Base-by-base conservation (phyloP, 129 eudicot genomes). In the Lactuca sativa region DNA sequence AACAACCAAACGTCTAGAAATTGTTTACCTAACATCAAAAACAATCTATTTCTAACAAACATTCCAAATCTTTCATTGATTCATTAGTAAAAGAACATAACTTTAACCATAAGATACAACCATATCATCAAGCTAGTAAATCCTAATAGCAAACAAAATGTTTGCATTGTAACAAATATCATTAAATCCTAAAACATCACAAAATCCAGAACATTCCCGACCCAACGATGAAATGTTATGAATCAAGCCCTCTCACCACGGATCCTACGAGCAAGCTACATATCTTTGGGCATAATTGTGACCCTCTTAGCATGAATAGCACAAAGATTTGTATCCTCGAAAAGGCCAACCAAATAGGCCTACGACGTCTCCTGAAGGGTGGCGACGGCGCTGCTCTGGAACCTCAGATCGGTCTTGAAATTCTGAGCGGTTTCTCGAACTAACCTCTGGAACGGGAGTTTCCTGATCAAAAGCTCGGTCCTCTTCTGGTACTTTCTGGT, bases 231-330 rank as follows among this genome's bases (percentile, higher is more conserved):
- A 0, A 59, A 11, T 5, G 1, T 1, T 56, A 21, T 0, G 11
- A 25, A 9, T 56, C 69, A 36, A 36, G 38, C 38, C 38, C 38
- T 36, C 38, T 36, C 38, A 36, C 38, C 38, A 36, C 38, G 38
- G 6, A 79, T 79, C 60, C 83, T 79, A 64, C 83, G 68, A 3
- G 83, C 83, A 25, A 78, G 77, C 64, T 78, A 78, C 17, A 78
- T 78, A 53, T 78, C 83, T 71, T 78, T 78, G 59, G 83, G 83
- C 83, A 78, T 69, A 56, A 69, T 69, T 32, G 74, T 69, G 1
- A 69, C 74, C 13, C 64, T 69, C 64, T 69, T 69, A 25, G 30
- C 30, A 25, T 25, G 30, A 25, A 25, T 25, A 25, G 30, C 30
- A 25, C 30, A 25, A 25, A 25, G 30, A 25, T 25, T 25, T 25